phyloP scores from a whole-genome alignment of 2,329 filamentous ascomycete species.

The Orbilia brochopaga region DNA sequence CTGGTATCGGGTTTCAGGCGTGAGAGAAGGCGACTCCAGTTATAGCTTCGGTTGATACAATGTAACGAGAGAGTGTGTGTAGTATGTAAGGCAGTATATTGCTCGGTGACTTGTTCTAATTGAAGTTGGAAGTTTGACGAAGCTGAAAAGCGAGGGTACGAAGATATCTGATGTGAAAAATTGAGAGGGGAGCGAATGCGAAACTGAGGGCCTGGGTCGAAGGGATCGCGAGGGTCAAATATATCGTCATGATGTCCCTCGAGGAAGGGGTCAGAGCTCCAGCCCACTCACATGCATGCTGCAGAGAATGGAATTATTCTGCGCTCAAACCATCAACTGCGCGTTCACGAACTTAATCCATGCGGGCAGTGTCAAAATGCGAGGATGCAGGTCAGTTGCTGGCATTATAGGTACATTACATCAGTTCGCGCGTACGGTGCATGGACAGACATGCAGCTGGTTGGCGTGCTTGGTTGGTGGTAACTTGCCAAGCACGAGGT shows the following conservation, averaged over 20 bases:
- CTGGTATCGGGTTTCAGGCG: not conserved
- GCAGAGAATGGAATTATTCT: conserved; percentile 9
- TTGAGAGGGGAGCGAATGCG: not conserved
- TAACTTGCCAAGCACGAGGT: conserved; percentile 19
- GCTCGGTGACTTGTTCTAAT: not conserved
- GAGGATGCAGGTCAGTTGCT: not conserved
- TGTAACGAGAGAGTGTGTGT: not conserved
- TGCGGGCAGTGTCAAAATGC: not conserved
- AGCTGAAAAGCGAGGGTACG: not conserved
- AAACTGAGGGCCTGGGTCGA: not conserved
- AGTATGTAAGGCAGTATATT: not conserved
- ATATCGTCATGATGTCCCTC: not conserved
- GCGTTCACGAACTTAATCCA: conserved; percentile 11
- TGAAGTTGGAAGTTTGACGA: not conserved
- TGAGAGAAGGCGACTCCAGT: not conserved
- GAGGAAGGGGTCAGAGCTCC: conserved; percentile 24
- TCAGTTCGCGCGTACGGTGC: not conserved
- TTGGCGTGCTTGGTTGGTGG: conserved; percentile 32
- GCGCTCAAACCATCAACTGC: conserved; percentile 21
- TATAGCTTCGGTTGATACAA: not conserved
- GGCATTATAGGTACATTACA: not conserved
- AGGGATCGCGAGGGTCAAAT: not conserved
- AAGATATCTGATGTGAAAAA: not conserved
- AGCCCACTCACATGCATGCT: not conserved
- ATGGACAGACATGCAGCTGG: conserved; percentile 24